A percentile compares a stretch with the other conserved stretches of the same genome.
Conservation (phyloP, 805 yeast species). For the Wickerhamomyces strasburgensis region DNA sequence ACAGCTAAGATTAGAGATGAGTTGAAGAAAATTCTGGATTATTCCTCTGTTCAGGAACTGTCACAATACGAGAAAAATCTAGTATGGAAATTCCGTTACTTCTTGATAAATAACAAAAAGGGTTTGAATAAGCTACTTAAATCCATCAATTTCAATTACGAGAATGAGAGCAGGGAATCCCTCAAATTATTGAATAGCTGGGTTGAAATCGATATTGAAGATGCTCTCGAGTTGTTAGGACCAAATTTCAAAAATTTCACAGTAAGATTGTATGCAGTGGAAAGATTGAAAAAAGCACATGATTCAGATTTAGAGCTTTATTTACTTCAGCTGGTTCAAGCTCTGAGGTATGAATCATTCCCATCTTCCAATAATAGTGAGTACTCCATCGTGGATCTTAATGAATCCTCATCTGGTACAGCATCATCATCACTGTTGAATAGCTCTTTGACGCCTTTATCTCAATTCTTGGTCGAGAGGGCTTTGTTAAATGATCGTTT, state of each 20-base stretch:
- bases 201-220: conserved; percentile 76
- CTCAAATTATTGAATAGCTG: conserved; percentile 64
- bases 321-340: conserved; percentile 85
- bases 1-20: conserved; percentile 77
- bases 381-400: conserved; percentile 34
- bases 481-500: conserved; percentile 60
- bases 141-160: conserved; percentile 85
- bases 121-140: conserved; percentile 79
- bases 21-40: conserved; percentile 58
- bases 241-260: conserved; percentile 67
- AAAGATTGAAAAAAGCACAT: conserved; percentile 68
- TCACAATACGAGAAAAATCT: conserved; percentile 79
- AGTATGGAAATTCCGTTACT: conserved; percentile 89
- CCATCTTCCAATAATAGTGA: conserved; percentile 24
- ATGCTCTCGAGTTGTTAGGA: conserved; percentile 81
- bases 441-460: conserved; percentile 50
- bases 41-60: conserved; percentile 80
- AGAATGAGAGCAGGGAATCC: conserved; percentile 73
- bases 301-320: conserved; percentile 79
- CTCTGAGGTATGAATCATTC: conserved; percentile 67
- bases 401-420: conserved; percentile 19
- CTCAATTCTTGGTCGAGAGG: conserved; percentile 69
- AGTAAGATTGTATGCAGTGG: conserved; percentile 85
- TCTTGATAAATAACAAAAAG: conserved; percentile 59
- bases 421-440: conserved; percentile 21